Evolutionary conservation across 169 alveolate species (phyloP).

Genomic region (Plasmodium knowlesi): DNA sequence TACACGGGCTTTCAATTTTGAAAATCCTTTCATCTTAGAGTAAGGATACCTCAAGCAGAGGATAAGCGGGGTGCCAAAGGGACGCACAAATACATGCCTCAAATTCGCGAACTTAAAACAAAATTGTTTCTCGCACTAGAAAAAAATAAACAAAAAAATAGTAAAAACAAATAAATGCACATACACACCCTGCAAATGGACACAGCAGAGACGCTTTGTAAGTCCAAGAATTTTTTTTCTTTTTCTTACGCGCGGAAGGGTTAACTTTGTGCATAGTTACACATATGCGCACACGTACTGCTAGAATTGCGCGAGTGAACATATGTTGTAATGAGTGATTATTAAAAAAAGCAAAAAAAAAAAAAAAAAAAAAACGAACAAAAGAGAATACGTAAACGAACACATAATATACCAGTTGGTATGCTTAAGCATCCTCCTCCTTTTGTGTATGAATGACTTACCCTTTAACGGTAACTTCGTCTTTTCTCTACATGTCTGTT

Average conservation of each 20-base stretch:
- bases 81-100: not conserved
- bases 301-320: slow-evolving; percentile 5
- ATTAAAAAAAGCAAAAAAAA: not conserved
- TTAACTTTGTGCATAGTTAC: not conserved
- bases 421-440: not conserved
- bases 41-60: not conserved
- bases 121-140: not conserved
- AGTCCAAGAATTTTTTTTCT: not conserved
- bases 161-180: not conserved
- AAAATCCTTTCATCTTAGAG: not conserved
- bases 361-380: not conserved
- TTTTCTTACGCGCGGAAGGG: not conserved
- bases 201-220: not conserved
- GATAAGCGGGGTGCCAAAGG: not conserved
- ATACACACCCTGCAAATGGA: not conserved
- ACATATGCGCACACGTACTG: not conserved
- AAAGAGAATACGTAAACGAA: not conserved
- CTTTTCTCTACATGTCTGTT: not conserved
- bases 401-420: not conserved
- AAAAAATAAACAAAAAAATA: slow-evolving; percentile 12
- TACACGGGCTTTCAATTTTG: not conserved
- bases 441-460: not conserved
- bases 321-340: not conserved
- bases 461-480: not conserved
- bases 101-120: not conserved